These are phyloP conservation scores for Dipodascus albidus DNA, from an alignment of 805 yeast genomes.

Conservation along the genomic window DNA sequence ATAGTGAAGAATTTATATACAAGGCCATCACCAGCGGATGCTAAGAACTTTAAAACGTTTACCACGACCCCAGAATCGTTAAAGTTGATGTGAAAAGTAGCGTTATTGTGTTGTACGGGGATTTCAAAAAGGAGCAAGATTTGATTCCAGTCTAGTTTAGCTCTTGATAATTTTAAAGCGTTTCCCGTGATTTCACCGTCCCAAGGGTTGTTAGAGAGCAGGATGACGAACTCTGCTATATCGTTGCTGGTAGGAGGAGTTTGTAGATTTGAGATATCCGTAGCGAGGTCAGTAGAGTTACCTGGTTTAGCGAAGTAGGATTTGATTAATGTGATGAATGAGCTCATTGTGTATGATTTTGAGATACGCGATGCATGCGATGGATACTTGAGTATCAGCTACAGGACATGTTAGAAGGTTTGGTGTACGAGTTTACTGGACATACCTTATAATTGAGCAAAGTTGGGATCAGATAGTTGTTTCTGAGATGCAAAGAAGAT, in stretches of 20 bases:
- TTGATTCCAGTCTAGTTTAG: not conserved
- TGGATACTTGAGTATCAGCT: not conserved
- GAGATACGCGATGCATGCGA: too few relatives aligned
- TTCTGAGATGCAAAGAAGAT: not conserved
- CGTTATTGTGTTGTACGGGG: not conserved
- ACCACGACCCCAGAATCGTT: slow-evolving; percentile 7
- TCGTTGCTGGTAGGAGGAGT: not conserved
- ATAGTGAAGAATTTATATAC: slow-evolving; percentile 6
- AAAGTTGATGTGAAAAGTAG: slow-evolving; percentile 8
- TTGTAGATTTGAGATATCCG: not conserved
- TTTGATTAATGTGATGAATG: not conserved
- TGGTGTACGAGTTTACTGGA: not conserved
- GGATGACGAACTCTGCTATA: slow-evolving; percentile 1
- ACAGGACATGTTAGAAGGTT: not conserved
- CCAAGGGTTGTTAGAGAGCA: not conserved
- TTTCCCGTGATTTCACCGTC: not conserved
- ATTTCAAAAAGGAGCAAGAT: not conserved
- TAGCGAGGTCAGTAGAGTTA: not conserved
- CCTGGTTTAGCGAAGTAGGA: not conserved
- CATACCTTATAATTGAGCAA: too few relatives aligned
- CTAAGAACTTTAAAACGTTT: slow-evolving; percentile 6
- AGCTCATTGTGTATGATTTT: not conserved
- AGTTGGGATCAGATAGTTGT: not conserved
- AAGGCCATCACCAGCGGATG: slow-evolving; percentile 5
- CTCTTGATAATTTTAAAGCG: not conserved